Evolutionary conservation across 495 filamentous ascomycete species (phyloP).

Genomic region (Podospora conica): DNA sequence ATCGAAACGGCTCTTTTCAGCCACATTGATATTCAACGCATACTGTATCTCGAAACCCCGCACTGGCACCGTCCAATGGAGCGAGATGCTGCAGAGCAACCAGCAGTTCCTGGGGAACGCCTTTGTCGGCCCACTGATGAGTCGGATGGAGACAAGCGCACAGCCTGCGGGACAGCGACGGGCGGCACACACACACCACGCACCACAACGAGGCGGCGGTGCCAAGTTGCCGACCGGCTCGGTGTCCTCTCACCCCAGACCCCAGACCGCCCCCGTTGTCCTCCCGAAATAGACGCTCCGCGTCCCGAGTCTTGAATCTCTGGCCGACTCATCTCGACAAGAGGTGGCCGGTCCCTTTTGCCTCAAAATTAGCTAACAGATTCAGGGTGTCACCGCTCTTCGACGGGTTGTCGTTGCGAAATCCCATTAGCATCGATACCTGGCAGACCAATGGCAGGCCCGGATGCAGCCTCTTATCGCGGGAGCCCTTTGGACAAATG

Average conservation of each 20-base stretch:
- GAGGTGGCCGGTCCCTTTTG: background rate
- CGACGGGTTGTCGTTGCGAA: background rate
- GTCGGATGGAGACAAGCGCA: background rate
- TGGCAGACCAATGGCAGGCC: background rate
- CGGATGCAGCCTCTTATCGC: background rate
- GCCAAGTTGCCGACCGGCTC: background rate
- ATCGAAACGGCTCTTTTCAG: background rate
- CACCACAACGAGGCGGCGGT: background rate
- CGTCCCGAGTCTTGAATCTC: background rate
- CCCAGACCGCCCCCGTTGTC: background rate
- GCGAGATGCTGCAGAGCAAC: background rate
- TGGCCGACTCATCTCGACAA: background rate
- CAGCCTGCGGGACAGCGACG: background rate
- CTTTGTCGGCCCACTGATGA: background rate
- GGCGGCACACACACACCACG: background rate
- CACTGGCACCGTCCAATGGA: background rate
- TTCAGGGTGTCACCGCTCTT: background rate
- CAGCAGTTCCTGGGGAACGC: background rate
- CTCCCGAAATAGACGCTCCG: background rate
- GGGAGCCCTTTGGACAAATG: background rate
- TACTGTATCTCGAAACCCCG: background rate
- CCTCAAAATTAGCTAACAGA: slow-evolving; percentile 1
- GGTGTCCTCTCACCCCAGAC: too few relatives aligned
- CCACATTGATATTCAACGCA: background rate
- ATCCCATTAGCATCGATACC: background rate